Conservation (phyloP, 2,329 filamentous ascomycete species). For the Pseudogymnoascus sp. region DNA sequence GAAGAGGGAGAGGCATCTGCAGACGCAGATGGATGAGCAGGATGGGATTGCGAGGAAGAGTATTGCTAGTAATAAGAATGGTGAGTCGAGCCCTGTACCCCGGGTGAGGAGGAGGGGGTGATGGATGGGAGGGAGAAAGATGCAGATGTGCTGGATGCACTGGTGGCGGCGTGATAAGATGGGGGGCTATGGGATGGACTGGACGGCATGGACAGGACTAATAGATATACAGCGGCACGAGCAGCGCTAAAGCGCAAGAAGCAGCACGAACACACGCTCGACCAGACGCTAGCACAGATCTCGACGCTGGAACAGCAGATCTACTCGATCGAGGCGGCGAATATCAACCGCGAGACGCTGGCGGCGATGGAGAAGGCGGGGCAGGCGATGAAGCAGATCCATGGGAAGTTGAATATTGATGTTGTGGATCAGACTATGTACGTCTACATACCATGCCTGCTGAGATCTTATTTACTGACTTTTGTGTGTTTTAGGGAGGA, state of each 20-base stretch:
- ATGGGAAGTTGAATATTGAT: slow-evolving; percentile 81
- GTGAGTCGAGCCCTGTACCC: too few species aligned
- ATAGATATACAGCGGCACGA: slow-evolving; percentile 64
- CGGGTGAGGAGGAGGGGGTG: too few species aligned
- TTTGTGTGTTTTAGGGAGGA: slow-evolving; percentile 79
- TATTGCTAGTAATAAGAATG: slow-evolving; percentile 79
- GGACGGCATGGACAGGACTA: background rate
- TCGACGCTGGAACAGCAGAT: slow-evolving; percentile 91
- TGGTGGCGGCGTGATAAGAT: background rate
- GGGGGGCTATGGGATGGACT: background rate
- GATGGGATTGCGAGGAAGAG: slow-evolving; percentile 83
- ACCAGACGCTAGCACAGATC: slow-evolving; percentile 85
- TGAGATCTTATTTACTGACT: slow-evolving; percentile 27
- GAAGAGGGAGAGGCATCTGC: slow-evolving; percentile 87
- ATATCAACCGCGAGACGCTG: slow-evolving; percentile 96
- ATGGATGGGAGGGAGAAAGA: background rate
- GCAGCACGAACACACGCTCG: slow-evolving; percentile 80
- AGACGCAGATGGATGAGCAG: slow-evolving; percentile 89
- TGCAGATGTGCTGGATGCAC: too few species aligned
- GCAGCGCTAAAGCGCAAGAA: slow-evolving; percentile 90
- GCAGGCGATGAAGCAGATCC: slow-evolving; percentile 86
- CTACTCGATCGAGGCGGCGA: slow-evolving; percentile 92
- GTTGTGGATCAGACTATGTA: slow-evolving; percentile 95
- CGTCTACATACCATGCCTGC: slow-evolving; percentile 38
- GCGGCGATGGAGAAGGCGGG: slow-evolving; percentile 88